A percentile compares a stretch with the other conserved stretches of the same genome.
Evolutionary conservation across 2,329 filamentous ascomycete genomes (phyloP).

Genomic region (Aspergillus sp.): DNA sequence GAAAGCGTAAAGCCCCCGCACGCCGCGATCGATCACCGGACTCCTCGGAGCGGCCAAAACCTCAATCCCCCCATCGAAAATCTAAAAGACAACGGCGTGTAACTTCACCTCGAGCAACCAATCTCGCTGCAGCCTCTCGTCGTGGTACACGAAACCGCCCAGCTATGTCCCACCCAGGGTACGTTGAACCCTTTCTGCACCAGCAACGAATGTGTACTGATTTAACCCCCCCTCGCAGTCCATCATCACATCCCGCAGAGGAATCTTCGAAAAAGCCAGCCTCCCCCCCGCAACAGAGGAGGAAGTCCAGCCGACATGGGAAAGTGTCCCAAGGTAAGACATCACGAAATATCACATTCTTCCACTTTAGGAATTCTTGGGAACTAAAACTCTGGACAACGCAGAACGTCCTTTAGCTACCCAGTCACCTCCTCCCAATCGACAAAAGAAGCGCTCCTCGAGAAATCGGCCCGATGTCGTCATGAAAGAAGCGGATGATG

Average conservation of each 20-base stretch:
- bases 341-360: neutral
- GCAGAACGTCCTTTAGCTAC: slow-evolving; percentile 35
- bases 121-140: slow-evolving; percentile 45
- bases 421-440: slow-evolving; percentile 38
- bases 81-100: slow-evolving; percentile 71
- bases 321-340: slow-evolving; percentile 57
- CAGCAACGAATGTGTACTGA: slow-evolving; percentile 9
- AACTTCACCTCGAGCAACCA: slow-evolving; percentile 44
- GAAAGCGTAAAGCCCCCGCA: slow-evolving; percentile 74
- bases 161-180: slow-evolving; percentile 46
- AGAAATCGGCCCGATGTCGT: slow-evolving; percentile 63
- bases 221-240: slow-evolving; percentile 44
- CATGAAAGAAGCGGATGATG: slow-evolving; percentile 69
- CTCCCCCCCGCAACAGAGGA: slow-evolving; percentile 64
- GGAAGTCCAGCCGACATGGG: slow-evolving; percentile 72
- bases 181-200: slow-evolving; percentile 19
- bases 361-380: neutral
- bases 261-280: slow-evolving; percentile 56
- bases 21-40: slow-evolving; percentile 48
- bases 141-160: slow-evolving; percentile 34
- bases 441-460: slow-evolving; percentile 55
- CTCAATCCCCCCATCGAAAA: slow-evolving; percentile 51
- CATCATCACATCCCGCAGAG: slow-evolving; percentile 64
- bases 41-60: slow-evolving; percentile 33
- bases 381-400: slow-evolving; percentile 7